Base-by-base conservation (phyloP, 441 rosid genomes). In the Jatropha podagrica region DNA sequence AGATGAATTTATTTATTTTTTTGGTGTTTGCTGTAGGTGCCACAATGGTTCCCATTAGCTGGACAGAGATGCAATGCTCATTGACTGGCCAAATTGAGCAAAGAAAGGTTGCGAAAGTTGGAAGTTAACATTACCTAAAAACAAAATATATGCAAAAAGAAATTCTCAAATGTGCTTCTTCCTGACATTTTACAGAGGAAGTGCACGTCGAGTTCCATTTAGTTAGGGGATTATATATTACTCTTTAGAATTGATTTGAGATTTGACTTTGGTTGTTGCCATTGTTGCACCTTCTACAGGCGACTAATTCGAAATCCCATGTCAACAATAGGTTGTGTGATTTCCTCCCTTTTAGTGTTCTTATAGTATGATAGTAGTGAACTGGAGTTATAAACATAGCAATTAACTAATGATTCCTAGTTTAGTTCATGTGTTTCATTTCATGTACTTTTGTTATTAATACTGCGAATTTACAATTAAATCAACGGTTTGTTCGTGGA, bases 41-140 rank as follows among this genome's bases (percentile, higher is more conserved):
- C 77, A 80, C 97, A 63, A 87, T 95, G 98, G 90, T 93, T 71
- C 99, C 98, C 0, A 77, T 90, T 71, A 95, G 95, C 76, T 95
- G 99, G 98, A 95, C 94, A 0, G 95, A 95, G 87, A 88, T 95
- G 99, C 97, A 92, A 73, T 93, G 99, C 74, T 96, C 98, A 4
- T 68, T 88, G 86, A 90, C 96, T 0, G 90, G 98, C 58, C 99
- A 93, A 86, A 87, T 84, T 0, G 96, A 93, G 90, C 85, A 74
- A 61, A 87, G 98, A 80, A 95, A 95, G 84, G 98, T 95, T 61
- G 99, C 99, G 10, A 89, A 93, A 75, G 91, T 87, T 17, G 90
- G 84, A 52, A 85, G 77, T 76, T 87, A 83, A 87, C 14, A 0
- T 38, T 52, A 42, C 42, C 38, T 26, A 0, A 26, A 66, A 68